phyloP scores from a whole-genome alignment of 192 early-diverging fungal genomes.

The Diversispora epigaea region DNA sequence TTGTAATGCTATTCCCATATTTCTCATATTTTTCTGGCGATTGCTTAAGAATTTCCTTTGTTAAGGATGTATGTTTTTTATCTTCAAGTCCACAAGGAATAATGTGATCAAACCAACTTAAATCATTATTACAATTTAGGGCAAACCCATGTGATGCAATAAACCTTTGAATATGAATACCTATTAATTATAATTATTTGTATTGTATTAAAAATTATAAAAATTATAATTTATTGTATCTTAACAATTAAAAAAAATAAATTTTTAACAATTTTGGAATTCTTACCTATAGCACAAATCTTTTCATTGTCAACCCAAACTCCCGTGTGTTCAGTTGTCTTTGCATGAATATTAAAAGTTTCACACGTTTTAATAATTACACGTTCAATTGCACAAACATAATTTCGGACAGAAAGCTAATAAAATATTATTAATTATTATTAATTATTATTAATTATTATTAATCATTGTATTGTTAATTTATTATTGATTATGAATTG shows the following conservation, averaged over 20 bases:
- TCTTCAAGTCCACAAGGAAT: constrained; percentile 85
- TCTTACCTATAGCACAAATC: constrained; percentile 90
- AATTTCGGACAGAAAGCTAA: constrained; percentile 68
- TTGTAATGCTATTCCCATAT: constrained; percentile 28
- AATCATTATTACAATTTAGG: constrained; percentile 88
- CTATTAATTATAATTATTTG: constrained; percentile 37
- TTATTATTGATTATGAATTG: no score
- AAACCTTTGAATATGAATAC: constrained; percentile 82
- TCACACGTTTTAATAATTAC: constrained; percentile 73
- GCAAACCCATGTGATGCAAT: constrained; percentile 94
- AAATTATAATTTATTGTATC: neutral
- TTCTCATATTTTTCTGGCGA: neutral
- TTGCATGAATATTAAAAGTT: constrained; percentile 63
- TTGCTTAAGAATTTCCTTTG: constrained; percentile 43
- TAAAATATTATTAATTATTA: neutral
- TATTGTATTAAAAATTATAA: neutral
- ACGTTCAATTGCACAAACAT: constrained; percentile 77
- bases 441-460: no score
- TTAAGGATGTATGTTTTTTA: constrained; percentile 76
- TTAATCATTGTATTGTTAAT: no score
- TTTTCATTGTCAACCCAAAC: constrained; percentile 90
- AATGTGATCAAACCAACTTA: constrained; percentile 86
- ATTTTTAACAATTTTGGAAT: no score
- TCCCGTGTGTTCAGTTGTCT: constrained; percentile 75
- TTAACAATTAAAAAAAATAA: neutral